Evolutionary conservation across 805 yeast species (phyloP), one percentile per base, ranked within the genome.

Genomic region (Ogataea polymorpha): DNA sequence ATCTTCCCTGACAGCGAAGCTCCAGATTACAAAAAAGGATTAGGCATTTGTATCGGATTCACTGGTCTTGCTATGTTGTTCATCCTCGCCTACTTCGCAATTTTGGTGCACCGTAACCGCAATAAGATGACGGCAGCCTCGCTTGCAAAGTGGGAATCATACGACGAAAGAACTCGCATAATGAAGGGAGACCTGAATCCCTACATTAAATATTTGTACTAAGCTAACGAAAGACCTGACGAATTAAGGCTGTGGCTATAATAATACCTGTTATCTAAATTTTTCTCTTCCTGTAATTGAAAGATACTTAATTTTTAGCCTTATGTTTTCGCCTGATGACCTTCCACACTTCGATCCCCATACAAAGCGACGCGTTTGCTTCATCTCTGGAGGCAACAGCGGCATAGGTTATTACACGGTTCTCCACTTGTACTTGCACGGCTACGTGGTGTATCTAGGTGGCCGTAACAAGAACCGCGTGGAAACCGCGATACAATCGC

Each of bases 331-430:
- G 48, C 80, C 83, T 6, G 72, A 72, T 34, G 46, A 63, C 2
- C 62, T 81, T 21, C 90, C 93, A 0, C 85, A 80, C 59, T 62
- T 68, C 49, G 67, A 84, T 50, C 89, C 89, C 0, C 46, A 50
- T 1, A 46, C 47, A 3, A 77, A 74, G 20, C 69, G 86, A 32
- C 71, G 79, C 42, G 80, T 84, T 4, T 89, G 86, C 2, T 65
- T 87, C 6, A 78, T 87, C 23, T 82, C 93, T 0, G 95, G 95
- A 2, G 95, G 93, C 5, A 84, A 81, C 52, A 74, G 83, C 41
- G 96, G 95, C 0, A 75, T 85, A 14, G 96, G 96, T 9, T 86
- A 75, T 69, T 83, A 71, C 57, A 80, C 90, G 0, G 86, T 79
- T 7, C 66, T 86, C 17, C 90, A 86, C 54, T 69, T 87, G 5